phyloP scores from a whole-genome alignment of 2,329 filamentous ascomycete species.

The Blumeria hordei region DNA sequence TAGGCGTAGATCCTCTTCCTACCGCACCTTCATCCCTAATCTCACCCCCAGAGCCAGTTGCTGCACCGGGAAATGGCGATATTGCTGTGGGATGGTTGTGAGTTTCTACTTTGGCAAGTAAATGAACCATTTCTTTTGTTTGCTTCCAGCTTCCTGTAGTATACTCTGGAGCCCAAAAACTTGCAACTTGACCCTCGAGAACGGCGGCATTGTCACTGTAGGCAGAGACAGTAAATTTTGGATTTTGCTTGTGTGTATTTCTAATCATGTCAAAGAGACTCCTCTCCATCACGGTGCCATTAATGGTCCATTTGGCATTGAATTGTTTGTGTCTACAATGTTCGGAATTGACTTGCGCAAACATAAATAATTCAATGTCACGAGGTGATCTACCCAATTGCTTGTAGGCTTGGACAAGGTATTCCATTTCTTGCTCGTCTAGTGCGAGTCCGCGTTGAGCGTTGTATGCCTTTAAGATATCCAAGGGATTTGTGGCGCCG shows the following conservation, averaged over 20 bases:
- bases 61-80: slow-evolving; percentile 75
- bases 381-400: slow-evolving; percentile 33
- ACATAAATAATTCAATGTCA: slow-evolving; percentile 97
- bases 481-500: slow-evolving; percentile 39
- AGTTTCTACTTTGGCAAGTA: slow-evolving; percentile 86
- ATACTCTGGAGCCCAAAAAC: slow-evolving; percentile 72
- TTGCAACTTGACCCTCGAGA: slow-evolving; percentile 43
- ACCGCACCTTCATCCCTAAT: slow-evolving; percentile 91
- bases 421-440: slow-evolving; percentile 74
- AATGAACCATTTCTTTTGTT: slow-evolving; percentile 66
- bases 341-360: slow-evolving; percentile 96
- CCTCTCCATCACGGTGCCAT: slow-evolving; percentile 54
- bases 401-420: slow-evolving; percentile 67
- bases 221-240: slow-evolving; percentile 69
- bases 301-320: slow-evolving; percentile 90
- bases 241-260: slow-evolving; percentile 71
- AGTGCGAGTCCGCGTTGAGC: slow-evolving; percentile 62
- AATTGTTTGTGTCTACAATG: slow-evolving; percentile 69
- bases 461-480: slow-evolving; percentile 63
- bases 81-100: slow-evolving; percentile 96
- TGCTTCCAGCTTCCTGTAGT: slow-evolving; percentile 71
- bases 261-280: slow-evolving; percentile 90
- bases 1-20: slow-evolving; percentile 74
- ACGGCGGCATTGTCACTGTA: slow-evolving; percentile 99
- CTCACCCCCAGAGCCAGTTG: slow-evolving; percentile 85